Evolutionary conservation across 441 rosid species (phyloP).

Genomic region (Gossypium trilobum): DNA sequence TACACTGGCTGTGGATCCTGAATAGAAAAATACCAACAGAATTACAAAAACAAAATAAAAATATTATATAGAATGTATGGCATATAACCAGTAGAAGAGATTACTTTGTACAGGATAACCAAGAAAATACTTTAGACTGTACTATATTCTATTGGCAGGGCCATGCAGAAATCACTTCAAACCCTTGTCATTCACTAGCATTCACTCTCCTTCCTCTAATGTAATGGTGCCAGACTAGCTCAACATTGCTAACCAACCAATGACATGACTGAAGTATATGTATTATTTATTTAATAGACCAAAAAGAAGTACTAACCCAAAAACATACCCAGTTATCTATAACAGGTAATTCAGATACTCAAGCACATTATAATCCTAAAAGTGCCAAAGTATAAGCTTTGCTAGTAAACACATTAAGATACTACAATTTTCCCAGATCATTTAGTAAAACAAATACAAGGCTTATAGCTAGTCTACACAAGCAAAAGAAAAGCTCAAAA

Average conservation of each 20-base stretch:
- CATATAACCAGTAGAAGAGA: not conserved
- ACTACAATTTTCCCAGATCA: not conserved
- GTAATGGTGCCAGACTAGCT: not conserved
- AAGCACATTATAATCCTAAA: not conserved
- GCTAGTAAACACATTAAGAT: not conserved
- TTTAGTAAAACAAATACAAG: not conserved
- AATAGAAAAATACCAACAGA: conserved; percentile 16
- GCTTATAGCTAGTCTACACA: not conserved
- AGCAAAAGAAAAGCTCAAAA: not conserved
- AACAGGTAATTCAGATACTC: not conserved
- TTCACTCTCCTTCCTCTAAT: not conserved
- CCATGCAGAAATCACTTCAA: not conserved
- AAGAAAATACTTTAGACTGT: not conserved
- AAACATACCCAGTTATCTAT: not conserved
- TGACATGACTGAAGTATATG: not conserved
- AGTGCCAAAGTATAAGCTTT: not conserved
- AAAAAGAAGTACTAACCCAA: not conserved
- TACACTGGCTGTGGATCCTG: conserved; percentile 81
- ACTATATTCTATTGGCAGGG: not conserved
- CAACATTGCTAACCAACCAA: conserved; percentile 8
- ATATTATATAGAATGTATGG: conserved; percentile 2
- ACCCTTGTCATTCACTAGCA: not conserved
- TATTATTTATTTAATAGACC: not conserved
- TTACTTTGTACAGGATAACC: not conserved
- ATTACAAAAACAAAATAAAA: not conserved